Percentiles rank a stretch among this genome's conserved stretches.
phyloP scores from a whole-genome alignment of 139 green algal genomes.

The Chlorella sp. region DNA sequence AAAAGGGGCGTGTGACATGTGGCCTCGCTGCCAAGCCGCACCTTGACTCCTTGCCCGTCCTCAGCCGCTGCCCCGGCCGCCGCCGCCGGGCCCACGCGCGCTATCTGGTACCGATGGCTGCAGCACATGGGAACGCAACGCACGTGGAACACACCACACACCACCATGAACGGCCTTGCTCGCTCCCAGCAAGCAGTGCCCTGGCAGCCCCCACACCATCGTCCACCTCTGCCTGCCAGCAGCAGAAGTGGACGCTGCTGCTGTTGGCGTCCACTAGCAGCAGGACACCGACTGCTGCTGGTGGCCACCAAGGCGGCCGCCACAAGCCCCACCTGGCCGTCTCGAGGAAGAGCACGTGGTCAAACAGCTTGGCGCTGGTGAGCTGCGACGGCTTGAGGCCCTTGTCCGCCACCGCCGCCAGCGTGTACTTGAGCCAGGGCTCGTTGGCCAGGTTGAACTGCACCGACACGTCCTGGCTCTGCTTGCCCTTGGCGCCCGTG shows the following conservation, averaged over 20 bases:
- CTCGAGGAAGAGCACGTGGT: conserved; percentile 84
- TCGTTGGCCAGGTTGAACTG: conserved; percentile 96
- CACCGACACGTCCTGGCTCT: conserved; percentile 58
- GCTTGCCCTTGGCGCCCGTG: conserved; percentile 18
- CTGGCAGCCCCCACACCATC: background rate
- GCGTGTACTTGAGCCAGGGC: conserved; percentile 94
- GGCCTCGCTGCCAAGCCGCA: background rate
- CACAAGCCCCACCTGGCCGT: conserved; percentile 58
- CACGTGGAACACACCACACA: too few species aligned
- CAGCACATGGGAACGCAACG: too few species aligned
- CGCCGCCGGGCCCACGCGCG: background rate
- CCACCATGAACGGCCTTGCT: too few species aligned
- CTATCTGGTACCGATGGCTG: conserved; percentile 2
- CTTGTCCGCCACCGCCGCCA: conserved; percentile 74
- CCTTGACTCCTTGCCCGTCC: too few species aligned
- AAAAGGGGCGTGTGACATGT: background rate
- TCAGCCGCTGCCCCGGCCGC: too few species aligned
- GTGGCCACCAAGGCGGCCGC: background rate
- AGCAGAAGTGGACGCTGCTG: background rate
- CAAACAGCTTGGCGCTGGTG: conserved; percentile 78
- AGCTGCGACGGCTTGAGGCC: conserved; percentile 82
- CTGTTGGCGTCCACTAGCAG: too few species aligned
- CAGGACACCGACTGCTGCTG: background rate
- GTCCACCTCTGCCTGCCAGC: background rate
- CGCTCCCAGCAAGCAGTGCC: background rate